A percentile compares a stretch with the other conserved stretches of the same genome.
phyloP scores from a whole-genome alignment of 2,329 filamentous ascomycete species.

The Sporothrix pallida region DNA sequence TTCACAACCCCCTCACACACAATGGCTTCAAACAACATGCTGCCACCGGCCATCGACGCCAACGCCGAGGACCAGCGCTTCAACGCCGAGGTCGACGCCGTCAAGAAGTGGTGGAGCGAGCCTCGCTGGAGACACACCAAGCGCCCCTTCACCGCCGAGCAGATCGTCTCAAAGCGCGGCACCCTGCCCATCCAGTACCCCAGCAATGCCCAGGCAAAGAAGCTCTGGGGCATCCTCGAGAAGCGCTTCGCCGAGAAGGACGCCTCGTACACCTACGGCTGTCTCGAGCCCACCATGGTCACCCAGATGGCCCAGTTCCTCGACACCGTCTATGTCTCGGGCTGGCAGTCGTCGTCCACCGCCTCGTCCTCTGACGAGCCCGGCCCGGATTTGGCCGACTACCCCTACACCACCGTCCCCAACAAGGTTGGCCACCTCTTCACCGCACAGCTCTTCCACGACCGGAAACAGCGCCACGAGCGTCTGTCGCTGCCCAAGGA shows the following conservation, averaged over 20 bases:
- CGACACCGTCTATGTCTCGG: constrained; percentile 97
- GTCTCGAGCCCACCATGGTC: constrained; percentile 96
- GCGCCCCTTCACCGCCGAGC: constrained; percentile 91
- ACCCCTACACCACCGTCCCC: constrained; percentile 95
- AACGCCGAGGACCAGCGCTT: constrained; percentile 69
- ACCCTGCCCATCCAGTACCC: constrained; percentile 90
- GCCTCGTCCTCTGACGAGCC: constrained; percentile 95
- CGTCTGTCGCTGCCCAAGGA: constrained; percentile 77
- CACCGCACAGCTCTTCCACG: constrained; percentile 98
- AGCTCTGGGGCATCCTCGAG: constrained; percentile 92
- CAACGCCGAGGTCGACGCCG: constrained; percentile 80
- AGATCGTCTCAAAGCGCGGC: constrained; percentile 94
- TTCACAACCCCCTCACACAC: constrained; percentile 28
- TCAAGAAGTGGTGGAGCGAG: constrained; percentile 94
- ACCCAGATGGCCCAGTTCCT: constrained; percentile 99
- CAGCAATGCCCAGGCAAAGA: constrained; percentile 87
- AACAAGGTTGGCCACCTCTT: constrained; percentile 98
- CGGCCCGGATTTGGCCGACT: constrained; percentile 96
- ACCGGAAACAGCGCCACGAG: constrained; percentile 97
- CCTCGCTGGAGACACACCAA: constrained; percentile 92
- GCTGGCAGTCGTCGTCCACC: constrained; percentile 98
- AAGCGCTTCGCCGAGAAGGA: constrained; percentile 76
- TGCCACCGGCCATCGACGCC: constrained; percentile 61
- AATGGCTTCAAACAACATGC: constrained; percentile 69
- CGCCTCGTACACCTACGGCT: constrained; percentile 94